phyloP scores from a whole-genome alignment of 148 eudicot species.

The Rhododendron kiyosumense region DNA sequence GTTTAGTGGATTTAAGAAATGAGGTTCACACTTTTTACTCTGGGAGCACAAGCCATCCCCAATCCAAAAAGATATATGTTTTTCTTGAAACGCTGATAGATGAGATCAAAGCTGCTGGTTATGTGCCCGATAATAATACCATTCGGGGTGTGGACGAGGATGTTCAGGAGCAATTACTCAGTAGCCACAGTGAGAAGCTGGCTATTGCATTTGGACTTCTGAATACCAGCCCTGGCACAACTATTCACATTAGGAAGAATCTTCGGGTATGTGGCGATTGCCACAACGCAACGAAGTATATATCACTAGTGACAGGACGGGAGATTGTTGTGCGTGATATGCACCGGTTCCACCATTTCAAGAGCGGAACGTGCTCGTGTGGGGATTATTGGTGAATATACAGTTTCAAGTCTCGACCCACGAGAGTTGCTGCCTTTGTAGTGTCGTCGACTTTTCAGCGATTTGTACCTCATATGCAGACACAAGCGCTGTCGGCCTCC shows the following conservation, averaged over 20 bases:
- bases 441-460: neutral
- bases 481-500: neutral
- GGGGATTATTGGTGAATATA: constrained; percentile 73
- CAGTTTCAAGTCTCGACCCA: neutral
- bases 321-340: constrained; percentile 74
- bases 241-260: constrained; percentile 73
- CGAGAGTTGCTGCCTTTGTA: neutral
- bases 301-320: constrained; percentile 64
- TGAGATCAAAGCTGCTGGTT: constrained; percentile 62
- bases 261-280: constrained; percentile 83
- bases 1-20: constrained; percentile 54
- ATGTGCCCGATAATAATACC: constrained; percentile 58
- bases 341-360: constrained; percentile 87
- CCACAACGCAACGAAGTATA: constrained; percentile 72
- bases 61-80: constrained; percentile 48
- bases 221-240: constrained; percentile 54
- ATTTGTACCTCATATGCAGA: neutral
- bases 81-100: constrained; percentile 43
- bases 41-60: constrained; percentile 68
- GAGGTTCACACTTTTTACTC: constrained; percentile 75
- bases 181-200: constrained; percentile 70
- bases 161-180: constrained; percentile 62
- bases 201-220: constrained; percentile 73
- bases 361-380: constrained; percentile 68
- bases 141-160: constrained; percentile 68